These are phyloP conservation scores for Solanum chmielewskii DNA, from an alignment of 257 asterid species.

Conservation along the genomic window DNA sequence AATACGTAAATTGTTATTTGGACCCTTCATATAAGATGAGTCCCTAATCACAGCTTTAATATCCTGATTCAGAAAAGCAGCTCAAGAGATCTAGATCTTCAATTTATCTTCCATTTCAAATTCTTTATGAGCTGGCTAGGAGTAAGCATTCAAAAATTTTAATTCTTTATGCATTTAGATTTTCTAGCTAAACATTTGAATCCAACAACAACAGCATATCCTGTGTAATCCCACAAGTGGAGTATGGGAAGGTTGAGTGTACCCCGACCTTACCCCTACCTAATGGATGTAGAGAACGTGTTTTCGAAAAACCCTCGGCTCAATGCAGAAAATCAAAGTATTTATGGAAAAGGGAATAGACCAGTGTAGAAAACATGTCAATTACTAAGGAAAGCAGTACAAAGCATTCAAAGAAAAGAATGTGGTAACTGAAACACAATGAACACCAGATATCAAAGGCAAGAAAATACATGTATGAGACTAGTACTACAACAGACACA, in stretches of 20 bases:
- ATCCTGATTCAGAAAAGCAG: background rate
- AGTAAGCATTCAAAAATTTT: background rate
- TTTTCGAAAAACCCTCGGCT: background rate
- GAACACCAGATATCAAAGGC: background rate
- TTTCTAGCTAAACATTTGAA: background rate
- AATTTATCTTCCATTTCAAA: background rate
- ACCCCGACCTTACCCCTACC: background rate
- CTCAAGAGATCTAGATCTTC: background rate
- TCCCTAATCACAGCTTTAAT: background rate
- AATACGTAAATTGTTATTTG: background rate
- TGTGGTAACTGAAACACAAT: background rate
- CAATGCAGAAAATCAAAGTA: background rate
- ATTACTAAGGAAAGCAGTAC: background rate
- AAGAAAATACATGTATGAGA: background rate
- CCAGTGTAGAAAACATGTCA: background rate
- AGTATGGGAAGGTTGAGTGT: background rate
- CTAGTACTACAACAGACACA: background rate
- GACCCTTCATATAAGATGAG: background rate
- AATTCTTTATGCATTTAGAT: background rate
- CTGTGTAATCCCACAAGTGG: background rate
- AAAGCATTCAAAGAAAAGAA: background rate
- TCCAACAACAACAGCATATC: background rate
- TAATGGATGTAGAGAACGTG: background rate
- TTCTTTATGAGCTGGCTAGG: background rate
- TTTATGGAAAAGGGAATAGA: background rate